These are phyloP conservation scores for Lactarius tabidus DNA, from an alignment of 768 basidiomycete genomes.

Conservation along the genomic window DNA sequence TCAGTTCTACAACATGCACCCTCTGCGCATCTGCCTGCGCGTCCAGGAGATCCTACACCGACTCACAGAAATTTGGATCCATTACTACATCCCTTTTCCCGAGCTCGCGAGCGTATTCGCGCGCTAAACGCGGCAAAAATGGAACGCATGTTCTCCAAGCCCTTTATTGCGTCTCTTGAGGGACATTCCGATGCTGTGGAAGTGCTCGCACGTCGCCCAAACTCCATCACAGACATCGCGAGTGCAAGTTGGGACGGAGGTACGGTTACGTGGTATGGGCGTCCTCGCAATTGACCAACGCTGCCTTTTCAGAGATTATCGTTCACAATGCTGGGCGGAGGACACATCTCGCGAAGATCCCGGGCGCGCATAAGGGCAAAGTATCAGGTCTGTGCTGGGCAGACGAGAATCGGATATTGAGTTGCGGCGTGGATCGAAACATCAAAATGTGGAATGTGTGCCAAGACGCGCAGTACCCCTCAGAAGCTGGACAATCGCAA, in stretches of 20 bases:
- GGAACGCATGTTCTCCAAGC: constrained; percentile 97
- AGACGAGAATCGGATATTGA: constrained; percentile 57
- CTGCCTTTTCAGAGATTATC: constrained; percentile 62
- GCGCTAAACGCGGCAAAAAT: constrained; percentile 96
- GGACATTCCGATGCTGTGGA: constrained; percentile 57
- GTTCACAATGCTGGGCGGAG: constrained; percentile 73
- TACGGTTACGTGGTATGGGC: constrained; percentile 93
- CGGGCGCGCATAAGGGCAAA: constrained; percentile 79
- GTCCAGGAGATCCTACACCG: constrained; percentile 82
- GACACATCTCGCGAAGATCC: constrained; percentile 51
- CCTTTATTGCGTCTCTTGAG: constrained; percentile 84
- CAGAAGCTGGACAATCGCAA: constrained; percentile 40
- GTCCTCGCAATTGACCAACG: constrained; percentile 42
- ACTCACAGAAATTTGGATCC: constrained; percentile 91
- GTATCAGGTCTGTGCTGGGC: constrained; percentile 79
- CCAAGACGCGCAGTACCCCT: constrained; percentile 29
- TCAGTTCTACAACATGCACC: constrained; percentile 83
- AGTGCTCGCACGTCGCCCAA: constrained; percentile 15
- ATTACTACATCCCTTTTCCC: constrained; percentile 91
- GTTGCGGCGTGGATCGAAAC: constrained; percentile 78
- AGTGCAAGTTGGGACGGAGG: constrained; percentile 90
- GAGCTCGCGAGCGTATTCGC: constrained; percentile 87
- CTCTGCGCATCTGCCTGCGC: constrained; percentile 62
- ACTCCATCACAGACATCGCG: constrained; percentile 32
- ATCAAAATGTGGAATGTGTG: constrained; percentile 74